Conservation (phyloP, 2,329 filamentous ascomycete genomes). For the Verticillium dahliae region DNA sequence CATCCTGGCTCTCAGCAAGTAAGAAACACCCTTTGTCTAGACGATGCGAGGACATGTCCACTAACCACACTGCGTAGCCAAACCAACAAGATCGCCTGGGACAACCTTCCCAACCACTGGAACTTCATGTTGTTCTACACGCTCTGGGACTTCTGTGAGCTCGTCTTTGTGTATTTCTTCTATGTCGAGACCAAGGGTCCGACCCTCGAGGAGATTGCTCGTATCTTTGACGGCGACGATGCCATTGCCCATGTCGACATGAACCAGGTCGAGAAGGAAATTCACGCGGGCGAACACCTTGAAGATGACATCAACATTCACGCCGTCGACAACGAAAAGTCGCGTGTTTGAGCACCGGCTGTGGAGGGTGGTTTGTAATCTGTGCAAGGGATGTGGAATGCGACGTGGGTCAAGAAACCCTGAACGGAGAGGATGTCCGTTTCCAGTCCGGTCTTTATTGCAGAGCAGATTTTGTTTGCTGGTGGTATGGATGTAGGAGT, state of each 20-base stretch:
- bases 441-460: no score
- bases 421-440: no score
- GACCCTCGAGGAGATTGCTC: constrained; percentile 63
- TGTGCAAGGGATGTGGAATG: no score
- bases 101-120: constrained; percentile 52
- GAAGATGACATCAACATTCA: constrained; percentile 21
- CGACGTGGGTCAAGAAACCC: no score
- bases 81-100: constrained; percentile 59
- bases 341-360: background rate
- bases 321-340: constrained; percentile 13
- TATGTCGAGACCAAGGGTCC: constrained; percentile 66
- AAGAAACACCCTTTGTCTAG: background rate
- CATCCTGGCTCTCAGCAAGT: constrained; percentile 52
- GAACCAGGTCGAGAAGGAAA: constrained; percentile 49
- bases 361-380: background rate
- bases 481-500: no score
- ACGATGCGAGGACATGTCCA: background rate
- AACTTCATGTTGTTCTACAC: constrained; percentile 63
- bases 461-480: no score
- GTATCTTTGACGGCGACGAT: constrained; percentile 62
- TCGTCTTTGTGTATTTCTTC: constrained; percentile 58
- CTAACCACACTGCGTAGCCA: constrained; percentile 22
- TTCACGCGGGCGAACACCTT: constrained; percentile 26
- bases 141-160: constrained; percentile 53
- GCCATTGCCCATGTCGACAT: constrained; percentile 50